Evolutionary conservation across 2,329 filamentous ascomycete genomes (phyloP).

Genomic region (Aspergillus tamarii): DNA sequence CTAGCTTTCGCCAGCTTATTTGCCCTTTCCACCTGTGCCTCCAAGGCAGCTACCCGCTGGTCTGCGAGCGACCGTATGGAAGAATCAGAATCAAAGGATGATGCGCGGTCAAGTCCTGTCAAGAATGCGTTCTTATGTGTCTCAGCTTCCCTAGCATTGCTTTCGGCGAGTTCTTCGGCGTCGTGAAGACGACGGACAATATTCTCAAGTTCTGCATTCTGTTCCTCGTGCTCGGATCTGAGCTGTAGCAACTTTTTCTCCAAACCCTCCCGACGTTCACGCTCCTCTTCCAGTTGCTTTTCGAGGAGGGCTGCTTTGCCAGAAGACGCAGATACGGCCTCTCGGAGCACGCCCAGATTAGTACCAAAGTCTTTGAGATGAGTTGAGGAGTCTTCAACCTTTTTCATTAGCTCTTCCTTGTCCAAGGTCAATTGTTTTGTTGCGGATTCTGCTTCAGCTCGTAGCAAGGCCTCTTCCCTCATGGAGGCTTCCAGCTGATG

Average conservation of each 20-base stretch:
- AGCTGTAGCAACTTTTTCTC: conserved; percentile 78
- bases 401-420: conserved; percentile 73
- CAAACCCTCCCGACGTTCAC: conserved; percentile 70
- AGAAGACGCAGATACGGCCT: conserved; percentile 76
- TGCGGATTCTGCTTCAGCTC: conserved; percentile 74
- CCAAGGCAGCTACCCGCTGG: conserved; percentile 70
- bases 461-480: conserved; percentile 77
- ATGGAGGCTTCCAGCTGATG: conserved; percentile 77
- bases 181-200: conserved; percentile 76
- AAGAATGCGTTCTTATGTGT: conserved; percentile 83
- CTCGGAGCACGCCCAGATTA: conserved; percentile 74
- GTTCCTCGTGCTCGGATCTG: conserved; percentile 79
- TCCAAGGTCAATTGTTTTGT: conserved; percentile 81
- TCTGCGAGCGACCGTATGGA: conserved; percentile 44
- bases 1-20: conserved; percentile 84
- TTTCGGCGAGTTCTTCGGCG: conserved; percentile 84
- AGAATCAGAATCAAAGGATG: conserved; percentile 44
- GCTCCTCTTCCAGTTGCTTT: conserved; percentile 77
- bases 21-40: conserved; percentile 76
- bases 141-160: conserved; percentile 82
- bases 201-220: conserved; percentile 74
- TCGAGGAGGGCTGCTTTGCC: conserved; percentile 78
- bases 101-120: conserved; percentile 76
- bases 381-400: conserved; percentile 68
- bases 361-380: conserved; percentile 70